Evolutionary conservation across 176 grass and related monocot genomes (phyloP).

Genomic region (Eleusine coracana): DNA sequence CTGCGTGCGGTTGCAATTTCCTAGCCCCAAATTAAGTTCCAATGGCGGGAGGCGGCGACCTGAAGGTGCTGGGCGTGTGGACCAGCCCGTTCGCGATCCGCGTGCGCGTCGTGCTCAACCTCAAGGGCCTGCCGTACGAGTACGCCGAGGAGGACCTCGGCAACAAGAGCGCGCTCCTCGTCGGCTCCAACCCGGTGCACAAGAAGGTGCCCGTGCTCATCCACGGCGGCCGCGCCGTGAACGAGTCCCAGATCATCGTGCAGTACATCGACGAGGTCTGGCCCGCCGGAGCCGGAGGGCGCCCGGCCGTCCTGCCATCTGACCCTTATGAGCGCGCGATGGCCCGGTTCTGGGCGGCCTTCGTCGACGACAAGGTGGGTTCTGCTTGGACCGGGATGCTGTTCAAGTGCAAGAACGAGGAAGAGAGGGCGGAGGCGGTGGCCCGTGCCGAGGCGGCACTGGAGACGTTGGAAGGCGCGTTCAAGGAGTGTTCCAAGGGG

Average conservation of each 20-base stretch:
- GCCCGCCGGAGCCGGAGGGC: not conserved
- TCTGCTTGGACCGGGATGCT: constrained; percentile 39
- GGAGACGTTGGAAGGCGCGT: constrained; percentile 48
- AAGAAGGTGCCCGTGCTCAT: constrained; percentile 70
- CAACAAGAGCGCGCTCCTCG: constrained; percentile 63
- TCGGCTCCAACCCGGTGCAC: constrained; percentile 68
- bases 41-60: not conserved
- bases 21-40: no score
- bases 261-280: constrained; percentile 86
- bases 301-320: constrained; percentile 55
- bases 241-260: constrained; percentile 68
- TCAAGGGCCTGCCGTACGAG: constrained; percentile 70
- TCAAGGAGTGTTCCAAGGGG: constrained; percentile 28
- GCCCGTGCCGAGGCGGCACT: constrained; percentile 29
- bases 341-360: constrained; percentile 70
- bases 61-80: constrained; percentile 62
- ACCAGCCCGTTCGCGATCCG: constrained; percentile 49
- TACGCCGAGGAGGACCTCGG: constrained; percentile 58
- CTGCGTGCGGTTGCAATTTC: not conserved
- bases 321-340: constrained; percentile 64
- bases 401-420: constrained; percentile 41
- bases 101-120: constrained; percentile 58
- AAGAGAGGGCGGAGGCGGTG: constrained; percentile 46
- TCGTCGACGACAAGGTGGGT: constrained; percentile 56
- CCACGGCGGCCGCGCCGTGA: constrained; percentile 50